These are phyloP conservation scores for Venustampulla echinocandica DNA, from an alignment of 495 filamentous ascomycete species.

Conservation along the genomic window DNA sequence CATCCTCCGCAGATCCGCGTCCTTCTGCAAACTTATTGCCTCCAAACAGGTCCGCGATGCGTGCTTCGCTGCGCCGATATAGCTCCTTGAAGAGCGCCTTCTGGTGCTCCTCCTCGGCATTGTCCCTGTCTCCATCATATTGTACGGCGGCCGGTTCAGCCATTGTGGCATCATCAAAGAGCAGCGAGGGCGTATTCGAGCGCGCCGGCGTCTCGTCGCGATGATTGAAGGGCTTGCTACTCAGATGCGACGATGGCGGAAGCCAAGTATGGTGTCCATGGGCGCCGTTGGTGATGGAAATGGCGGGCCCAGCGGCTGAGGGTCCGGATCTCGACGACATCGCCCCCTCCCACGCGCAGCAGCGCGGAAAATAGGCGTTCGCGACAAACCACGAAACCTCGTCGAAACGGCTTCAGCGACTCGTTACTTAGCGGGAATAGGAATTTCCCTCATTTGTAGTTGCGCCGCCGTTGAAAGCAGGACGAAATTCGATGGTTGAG, in stretches of 20 bases:
- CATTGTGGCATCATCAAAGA: constrained; percentile 21
- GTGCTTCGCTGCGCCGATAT: constrained; percentile 50
- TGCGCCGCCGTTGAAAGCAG: constrained; percentile 6
- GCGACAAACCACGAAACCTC: constrained; percentile 12
- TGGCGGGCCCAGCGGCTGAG: constrained; percentile 25
- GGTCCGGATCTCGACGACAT: constrained; percentile 16
- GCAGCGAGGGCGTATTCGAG: constrained; percentile 21
- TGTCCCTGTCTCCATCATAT: constrained; percentile 23
- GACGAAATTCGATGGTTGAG: constrained; percentile 18
- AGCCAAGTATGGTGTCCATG: constrained; percentile 31
- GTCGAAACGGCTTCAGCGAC: constrained; percentile 8
- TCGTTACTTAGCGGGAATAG: constrained; percentile 11
- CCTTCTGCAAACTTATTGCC: constrained; percentile 28
- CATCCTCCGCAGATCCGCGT: constrained; percentile 24
- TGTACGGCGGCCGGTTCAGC: constrained; percentile 22
- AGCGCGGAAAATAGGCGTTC: constrained; percentile 14
- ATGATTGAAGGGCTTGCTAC: constrained; percentile 11
- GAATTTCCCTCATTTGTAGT: constrained; percentile 16
- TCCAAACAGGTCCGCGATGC: constrained; percentile 51
- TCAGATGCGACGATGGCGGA: constrained; percentile 24
- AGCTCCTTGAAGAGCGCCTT: constrained; percentile 52
- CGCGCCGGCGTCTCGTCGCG: constrained; percentile 18
- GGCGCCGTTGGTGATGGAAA: constrained; percentile 45
- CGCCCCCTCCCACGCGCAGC: constrained; percentile 16
- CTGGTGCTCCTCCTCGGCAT: constrained; percentile 55